phyloP scores from a whole-genome alignment of 495 filamentous ascomycete genomes.

The Platismatia glauca region DNA sequence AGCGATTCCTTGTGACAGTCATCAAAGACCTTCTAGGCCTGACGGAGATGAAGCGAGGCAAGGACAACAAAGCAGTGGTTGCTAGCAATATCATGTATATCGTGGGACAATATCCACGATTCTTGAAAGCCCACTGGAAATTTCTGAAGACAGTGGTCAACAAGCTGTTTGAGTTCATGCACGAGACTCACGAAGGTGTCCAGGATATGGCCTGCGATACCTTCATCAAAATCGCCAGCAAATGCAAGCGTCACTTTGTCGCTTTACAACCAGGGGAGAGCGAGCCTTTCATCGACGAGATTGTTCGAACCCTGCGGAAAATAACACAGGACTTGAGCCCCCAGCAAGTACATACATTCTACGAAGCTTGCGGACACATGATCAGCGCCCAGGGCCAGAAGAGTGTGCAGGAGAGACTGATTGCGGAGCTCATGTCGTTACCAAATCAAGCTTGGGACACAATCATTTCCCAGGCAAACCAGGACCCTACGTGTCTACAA shows the following conservation, averaged over 20 bases:
- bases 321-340: slow-evolving; percentile 92
- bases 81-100: slow-evolving; percentile 99
- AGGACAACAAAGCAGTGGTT: slow-evolving; percentile 98
- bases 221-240: slow-evolving; percentile 99
- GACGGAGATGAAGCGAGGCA: slow-evolving; percentile 97
- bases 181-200: slow-evolving; percentile 98
- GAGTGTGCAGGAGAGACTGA: slow-evolving; percentile 78
- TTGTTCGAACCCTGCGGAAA: slow-evolving; percentile 86
- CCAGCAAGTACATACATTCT: slow-evolving; percentile 97
- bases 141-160: slow-evolving; percentile 99
- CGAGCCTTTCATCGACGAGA: slow-evolving; percentile 98
- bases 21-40: slow-evolving; percentile 98
- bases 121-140: slow-evolving; percentile 98
- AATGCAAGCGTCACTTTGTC: slow-evolving; percentile 95
- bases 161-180: slow-evolving; percentile 99
- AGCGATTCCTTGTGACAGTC: slow-evolving; percentile 94
- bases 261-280: slow-evolving; percentile 87
- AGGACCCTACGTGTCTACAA: slow-evolving; percentile 73
- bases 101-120: slow-evolving; percentile 95
- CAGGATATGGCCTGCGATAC: slow-evolving; percentile 99
- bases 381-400: slow-evolving; percentile 95
- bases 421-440: slow-evolving; percentile 83
- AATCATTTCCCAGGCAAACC: slow-evolving; percentile 78
- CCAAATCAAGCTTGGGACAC: slow-evolving; percentile 92
- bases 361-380: slow-evolving; percentile 99